These are phyloP conservation scores for Saturnispora sekii DNA, from an alignment of 805 yeast species.

Conservation along the genomic window DNA sequence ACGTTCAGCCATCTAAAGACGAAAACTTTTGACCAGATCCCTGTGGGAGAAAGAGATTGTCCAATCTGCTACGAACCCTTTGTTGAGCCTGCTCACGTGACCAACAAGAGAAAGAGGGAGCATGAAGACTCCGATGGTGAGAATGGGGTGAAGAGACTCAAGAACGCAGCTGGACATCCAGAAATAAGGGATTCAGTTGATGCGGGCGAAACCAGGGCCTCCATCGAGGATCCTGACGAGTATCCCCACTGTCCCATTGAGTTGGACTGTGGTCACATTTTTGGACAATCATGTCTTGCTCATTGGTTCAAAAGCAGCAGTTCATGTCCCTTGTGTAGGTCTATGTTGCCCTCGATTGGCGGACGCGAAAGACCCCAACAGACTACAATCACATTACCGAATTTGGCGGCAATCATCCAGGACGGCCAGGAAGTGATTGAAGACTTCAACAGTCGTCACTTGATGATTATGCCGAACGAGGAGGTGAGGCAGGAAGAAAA, in stretches of 20 bases:
- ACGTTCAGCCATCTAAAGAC: slow-evolving; percentile 43
- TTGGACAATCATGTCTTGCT: slow-evolving; percentile 76
- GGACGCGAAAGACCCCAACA: slow-evolving; percentile 15
- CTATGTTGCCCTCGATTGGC: slow-evolving; percentile 31
- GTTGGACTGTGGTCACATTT: slow-evolving; percentile 79
- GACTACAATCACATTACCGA: slow-evolving; percentile 29
- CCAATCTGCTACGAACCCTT: slow-evolving; percentile 57
- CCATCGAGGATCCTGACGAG: slow-evolving; percentile 8
- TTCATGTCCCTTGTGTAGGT: slow-evolving; percentile 84
- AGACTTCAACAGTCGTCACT: slow-evolving; percentile 23
- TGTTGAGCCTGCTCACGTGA: slow-evolving; percentile 22
- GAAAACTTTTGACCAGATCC: slow-evolving; percentile 24
- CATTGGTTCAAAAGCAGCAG: slow-evolving; percentile 73
- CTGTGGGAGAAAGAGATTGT: slow-evolving; percentile 32
- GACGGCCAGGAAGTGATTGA: slow-evolving; percentile 24
- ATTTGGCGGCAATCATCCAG: slow-evolving; percentile 27
- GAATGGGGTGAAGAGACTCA: slow-evolving; percentile 5
- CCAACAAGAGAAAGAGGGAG: slow-evolving; percentile 1
- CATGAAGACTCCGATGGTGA: slow-evolving; percentile 3
- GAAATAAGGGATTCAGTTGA: neutral
- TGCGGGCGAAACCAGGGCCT: slow-evolving; percentile 8
- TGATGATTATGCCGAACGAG: slow-evolving; percentile 7
- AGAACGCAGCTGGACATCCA: neutral
- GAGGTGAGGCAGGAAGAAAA: too few relatives aligned
- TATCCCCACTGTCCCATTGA: slow-evolving; percentile 55